Percentiles rank a stretch among this genome's conserved stretches.
These are phyloP conservation scores for Cyclotella cryptica DNA, from an alignment of 108 stramenopile species.

Conservation along the genomic window DNA sequence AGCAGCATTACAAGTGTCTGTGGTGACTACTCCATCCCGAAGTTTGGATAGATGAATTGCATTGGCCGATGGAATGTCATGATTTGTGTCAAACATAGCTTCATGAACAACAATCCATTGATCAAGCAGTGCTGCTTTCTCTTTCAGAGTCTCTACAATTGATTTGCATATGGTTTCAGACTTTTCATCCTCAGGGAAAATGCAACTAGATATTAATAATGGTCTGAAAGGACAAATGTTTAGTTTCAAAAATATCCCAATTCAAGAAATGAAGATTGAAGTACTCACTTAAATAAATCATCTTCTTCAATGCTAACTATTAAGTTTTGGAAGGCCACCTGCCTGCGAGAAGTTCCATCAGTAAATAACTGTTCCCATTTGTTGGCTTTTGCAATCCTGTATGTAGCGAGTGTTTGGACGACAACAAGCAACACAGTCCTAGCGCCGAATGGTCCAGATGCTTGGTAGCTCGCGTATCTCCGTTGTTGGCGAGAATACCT, in stretches of 20 bases:
- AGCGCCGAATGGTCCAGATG: conserved; percentile 19
- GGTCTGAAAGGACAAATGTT: conserved; percentile 3
- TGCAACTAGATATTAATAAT: conserved; percentile 16
- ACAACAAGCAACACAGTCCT: conserved; percentile 17
- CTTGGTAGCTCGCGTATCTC: conserved; percentile 7
- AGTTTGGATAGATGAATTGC: conserved; percentile 5
- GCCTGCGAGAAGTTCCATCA: conserved; percentile 17
- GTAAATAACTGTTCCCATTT: conserved; percentile 18
- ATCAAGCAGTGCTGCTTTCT: conserved; percentile 1
- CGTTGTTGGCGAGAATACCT: conserved; percentile 13
- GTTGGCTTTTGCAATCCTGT: conserved; percentile 2
- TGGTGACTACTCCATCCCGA: background rate
- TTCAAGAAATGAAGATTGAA: background rate
- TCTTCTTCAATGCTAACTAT: conserved; percentile 3
- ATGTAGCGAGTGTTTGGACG: conserved; percentile 9
- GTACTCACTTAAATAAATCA: conserved; percentile 9
- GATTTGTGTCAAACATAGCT: conserved; percentile 1
- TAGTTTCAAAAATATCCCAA: background rate
- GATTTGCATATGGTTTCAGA: conserved; percentile 18
- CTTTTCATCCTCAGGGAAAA: conserved; percentile 14
- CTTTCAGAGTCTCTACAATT: conserved; percentile 13
- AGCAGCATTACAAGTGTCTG: too few species aligned
- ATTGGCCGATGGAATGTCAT: conserved; percentile 1
- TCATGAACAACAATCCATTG: conserved; percentile 11
- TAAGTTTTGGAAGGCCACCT: conserved; percentile 22